Percentiles rank a stretch among this genome's conserved stretches.
These are phyloP conservation scores for Prunus davidiana DNA, from an alignment of 306 rosid species.

Conservation along the genomic window DNA sequence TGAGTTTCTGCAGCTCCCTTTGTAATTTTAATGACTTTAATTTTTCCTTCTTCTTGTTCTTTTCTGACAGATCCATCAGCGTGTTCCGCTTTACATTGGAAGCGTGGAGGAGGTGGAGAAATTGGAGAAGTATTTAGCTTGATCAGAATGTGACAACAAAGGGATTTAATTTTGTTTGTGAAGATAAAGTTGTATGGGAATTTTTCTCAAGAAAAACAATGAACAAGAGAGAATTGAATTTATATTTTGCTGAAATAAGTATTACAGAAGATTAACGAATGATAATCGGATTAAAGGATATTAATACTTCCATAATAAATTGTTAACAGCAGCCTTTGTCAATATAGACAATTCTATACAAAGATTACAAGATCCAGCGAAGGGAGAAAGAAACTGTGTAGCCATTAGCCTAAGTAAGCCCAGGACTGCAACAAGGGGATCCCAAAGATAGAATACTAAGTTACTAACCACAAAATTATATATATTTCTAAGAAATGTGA, in stretches of 20 bases:
- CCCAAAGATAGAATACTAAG: too few relatives aligned
- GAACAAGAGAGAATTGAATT: conserved; percentile 6
- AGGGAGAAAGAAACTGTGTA: neutral
- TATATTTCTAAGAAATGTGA: neutral
- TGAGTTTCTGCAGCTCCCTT: neutral
- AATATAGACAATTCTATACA: conserved; percentile 14
- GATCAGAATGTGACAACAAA: conserved; percentile 23
- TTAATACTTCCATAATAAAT: neutral
- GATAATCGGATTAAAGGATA: neutral
- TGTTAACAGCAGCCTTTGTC: neutral
- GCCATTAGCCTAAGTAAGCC: conserved; percentile 4
- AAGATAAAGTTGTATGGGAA: conserved; percentile 16
- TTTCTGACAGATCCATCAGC: conserved; percentile 80
- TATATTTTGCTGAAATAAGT: neutral
- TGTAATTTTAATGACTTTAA: neutral
- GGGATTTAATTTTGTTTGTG: conserved; percentile 21
- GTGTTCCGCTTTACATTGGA: conserved; percentile 90
- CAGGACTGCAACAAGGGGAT: neutral
- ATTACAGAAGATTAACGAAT: neutral
- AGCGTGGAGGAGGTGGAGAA: conserved; percentile 89
- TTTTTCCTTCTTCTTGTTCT: neutral
- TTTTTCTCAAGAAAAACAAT: conserved; percentile 19
- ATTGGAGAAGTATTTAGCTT: conserved; percentile 83
- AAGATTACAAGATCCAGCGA: neutral
- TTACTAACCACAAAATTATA: neutral